Conservation (phyloP, 345 rosid genomes). For the Salix dunnii region DNA sequence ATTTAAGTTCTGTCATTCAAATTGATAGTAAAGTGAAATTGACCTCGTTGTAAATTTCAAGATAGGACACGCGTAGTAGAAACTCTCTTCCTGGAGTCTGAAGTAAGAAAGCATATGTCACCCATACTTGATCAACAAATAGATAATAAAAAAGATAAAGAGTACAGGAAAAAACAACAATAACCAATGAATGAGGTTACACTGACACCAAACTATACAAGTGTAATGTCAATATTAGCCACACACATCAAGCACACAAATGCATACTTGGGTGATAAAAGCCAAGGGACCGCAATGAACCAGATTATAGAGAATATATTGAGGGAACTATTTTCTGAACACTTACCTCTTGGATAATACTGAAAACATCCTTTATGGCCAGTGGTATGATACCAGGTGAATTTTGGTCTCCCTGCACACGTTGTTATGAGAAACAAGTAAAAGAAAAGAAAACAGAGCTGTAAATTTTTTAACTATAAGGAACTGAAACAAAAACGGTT, state of each 20-base stretch:
- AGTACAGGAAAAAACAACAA: neutral
- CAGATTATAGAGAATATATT: neutral
- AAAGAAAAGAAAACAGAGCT: neutral
- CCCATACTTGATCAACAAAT: constrained; percentile 13
- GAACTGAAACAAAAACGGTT: neutral
- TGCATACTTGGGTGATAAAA: neutral
- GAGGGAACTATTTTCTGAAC: neutral
- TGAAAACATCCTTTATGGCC: constrained; percentile 97
- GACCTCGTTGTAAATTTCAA: constrained; percentile 98
- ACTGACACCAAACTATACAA: neutral
- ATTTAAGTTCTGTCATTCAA: neutral
- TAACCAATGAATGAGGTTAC: neutral
- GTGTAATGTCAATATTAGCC: neutral
- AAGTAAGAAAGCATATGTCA: constrained; percentile 19
- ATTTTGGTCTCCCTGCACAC: constrained; percentile 84
- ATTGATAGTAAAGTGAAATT: constrained; percentile 16
- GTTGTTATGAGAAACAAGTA: constrained; percentile 4
- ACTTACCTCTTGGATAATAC: constrained; percentile 98
- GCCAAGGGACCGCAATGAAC: neutral
- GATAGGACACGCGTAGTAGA: constrained; percentile 95
- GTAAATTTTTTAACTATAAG: neutral
- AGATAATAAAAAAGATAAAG: neutral
- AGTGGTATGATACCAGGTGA: constrained; percentile 96
- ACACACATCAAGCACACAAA: neutral
- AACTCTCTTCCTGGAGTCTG: constrained; percentile 99